Evolutionary conservation across 164 flowering plant genomes (phyloP), one percentile per base, ranked within the genome.

Genomic region (Tinospora cordifolia): DNA sequence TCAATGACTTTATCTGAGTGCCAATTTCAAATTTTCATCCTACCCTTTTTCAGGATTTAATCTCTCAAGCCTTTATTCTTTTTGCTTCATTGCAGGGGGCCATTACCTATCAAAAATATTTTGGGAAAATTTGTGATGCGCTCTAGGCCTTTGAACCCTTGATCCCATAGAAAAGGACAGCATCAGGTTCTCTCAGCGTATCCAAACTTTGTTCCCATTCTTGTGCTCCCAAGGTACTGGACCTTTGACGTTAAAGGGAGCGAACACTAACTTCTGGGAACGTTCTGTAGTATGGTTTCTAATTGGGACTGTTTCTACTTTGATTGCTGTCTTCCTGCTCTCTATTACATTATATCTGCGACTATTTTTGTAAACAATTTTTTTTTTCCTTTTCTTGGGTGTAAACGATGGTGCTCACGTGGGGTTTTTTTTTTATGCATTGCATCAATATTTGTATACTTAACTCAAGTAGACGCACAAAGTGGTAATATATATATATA

Each of bases 41-140:
- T 6, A 30, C 4, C 4, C 36, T 30, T 2, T 30, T 30, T 30
- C 3, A 30, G 24, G 24, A 8, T 4, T 44, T 44, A 44, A 10
- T 44, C 13, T 54, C 24, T 54, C 60, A 19, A 19, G 60, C 4
- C n/a, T 54, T n/a, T 65, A 62, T 63, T 67, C n/a, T 60, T 11
- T 25, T n/a, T 15, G 13, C 27, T 40, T 60, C 64, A 60, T 72
- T 17, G 36, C 79, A 86, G 89, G 87, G 89, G 87, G 17, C 81
- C 89, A 47, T 83, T 84, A 71, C 86, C 87, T 21, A 51, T 80
- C 9, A 66, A 79, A 66, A 76, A 86, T 76, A 82, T 86, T 38
- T 57, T 81, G 21, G 87, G 84, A 67, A 80, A 82, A 80, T 77
- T 54, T 58, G 76, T 80, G 21, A 36, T 65, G 30, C 24, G 60